phyloP scores from a whole-genome alignment of 75 land plant species.

The Pinus taeda region DNA sequence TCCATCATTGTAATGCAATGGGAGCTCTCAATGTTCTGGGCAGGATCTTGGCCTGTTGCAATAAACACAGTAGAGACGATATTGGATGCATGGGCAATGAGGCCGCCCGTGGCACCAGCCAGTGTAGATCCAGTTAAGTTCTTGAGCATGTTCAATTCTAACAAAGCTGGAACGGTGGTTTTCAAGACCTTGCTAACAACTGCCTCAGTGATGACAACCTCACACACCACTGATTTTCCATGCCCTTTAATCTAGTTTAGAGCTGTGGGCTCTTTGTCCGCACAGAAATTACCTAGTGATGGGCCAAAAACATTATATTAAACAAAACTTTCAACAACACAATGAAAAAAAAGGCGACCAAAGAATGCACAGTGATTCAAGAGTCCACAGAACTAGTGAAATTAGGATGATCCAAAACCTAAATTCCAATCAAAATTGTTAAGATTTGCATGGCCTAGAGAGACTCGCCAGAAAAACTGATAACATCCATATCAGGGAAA shows the following conservation, averaged over 20 bases:
- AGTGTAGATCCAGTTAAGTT: constrained; percentile 84
- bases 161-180: constrained; percentile 69
- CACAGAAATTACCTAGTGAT: constrained; percentile 55
- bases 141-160: constrained; percentile 84
- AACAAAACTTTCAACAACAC: no score
- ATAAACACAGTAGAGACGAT: constrained; percentile 71
- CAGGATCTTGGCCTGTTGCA: constrained; percentile 87
- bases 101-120: constrained; percentile 78
- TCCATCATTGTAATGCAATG: constrained; percentile 86
- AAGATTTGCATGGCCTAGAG: no score
- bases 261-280: constrained; percentile 59
- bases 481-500: no score
- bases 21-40: constrained; percentile 84
- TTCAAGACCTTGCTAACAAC: constrained; percentile 75
- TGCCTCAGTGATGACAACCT: constrained; percentile 61
- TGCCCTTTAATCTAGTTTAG: constrained; percentile 82
- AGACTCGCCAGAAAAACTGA: no score
- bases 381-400: no score
- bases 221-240: constrained; percentile 84
- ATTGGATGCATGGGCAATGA: constrained; percentile 89
- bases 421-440: no score
- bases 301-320: no score
- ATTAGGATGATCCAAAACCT: no score
- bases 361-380: no score
- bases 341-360: no score